These are phyloP conservation scores for Fraxinus angustifolia DNA, from an alignment of 305 asterid genomes.

Conservation along the genomic window DNA sequence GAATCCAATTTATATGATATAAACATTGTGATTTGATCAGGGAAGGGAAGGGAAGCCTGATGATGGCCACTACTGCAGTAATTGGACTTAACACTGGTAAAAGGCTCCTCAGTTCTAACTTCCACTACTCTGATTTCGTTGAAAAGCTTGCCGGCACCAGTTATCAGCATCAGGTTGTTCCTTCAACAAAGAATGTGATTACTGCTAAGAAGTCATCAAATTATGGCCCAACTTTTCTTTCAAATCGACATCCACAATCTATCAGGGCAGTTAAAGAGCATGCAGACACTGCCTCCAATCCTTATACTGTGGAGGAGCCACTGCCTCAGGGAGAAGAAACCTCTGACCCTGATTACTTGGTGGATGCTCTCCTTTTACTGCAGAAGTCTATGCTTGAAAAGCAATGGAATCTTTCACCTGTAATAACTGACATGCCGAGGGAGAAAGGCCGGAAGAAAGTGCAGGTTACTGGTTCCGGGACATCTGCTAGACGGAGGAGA, in stretches of 20 bases:
- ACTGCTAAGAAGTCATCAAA: slow-evolving; percentile 46
- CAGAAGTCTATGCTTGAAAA: slow-evolving; percentile 91
- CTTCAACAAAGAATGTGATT: slow-evolving; percentile 39
- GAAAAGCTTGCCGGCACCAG: slow-evolving; percentile 49
- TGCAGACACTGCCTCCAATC: slow-evolving; percentile 31
- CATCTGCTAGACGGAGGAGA: slow-evolving; percentile 75
- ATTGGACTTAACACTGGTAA: slow-evolving; percentile 75
- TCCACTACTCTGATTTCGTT: slow-evolving; percentile 49
- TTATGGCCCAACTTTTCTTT: slow-evolving; percentile 25
- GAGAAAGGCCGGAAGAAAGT: slow-evolving; percentile 31
- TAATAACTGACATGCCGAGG: slow-evolving; percentile 2
- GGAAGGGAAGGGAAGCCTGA: slow-evolving; percentile 12
- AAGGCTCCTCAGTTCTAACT: slow-evolving; percentile 57
- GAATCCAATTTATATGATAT: neutral
- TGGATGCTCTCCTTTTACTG: slow-evolving; percentile 74
- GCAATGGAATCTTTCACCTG: slow-evolving; percentile 78
- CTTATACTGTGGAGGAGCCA: slow-evolving; percentile 37
- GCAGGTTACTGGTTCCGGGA: slow-evolving; percentile 57
- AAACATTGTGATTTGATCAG: slow-evolving; percentile 1
- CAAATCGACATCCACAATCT: slow-evolving; percentile 38
- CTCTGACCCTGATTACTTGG: slow-evolving; percentile 34
- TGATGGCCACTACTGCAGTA: slow-evolving; percentile 79
- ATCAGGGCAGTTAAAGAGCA: slow-evolving; percentile 53
- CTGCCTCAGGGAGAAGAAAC: slow-evolving; percentile 31
- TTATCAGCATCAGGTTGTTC: slow-evolving; percentile 30